These are phyloP conservation scores for Rhodotorula sp. DNA, from an alignment of 1,284 basidiomycete species.

Conservation along the genomic window DNA sequence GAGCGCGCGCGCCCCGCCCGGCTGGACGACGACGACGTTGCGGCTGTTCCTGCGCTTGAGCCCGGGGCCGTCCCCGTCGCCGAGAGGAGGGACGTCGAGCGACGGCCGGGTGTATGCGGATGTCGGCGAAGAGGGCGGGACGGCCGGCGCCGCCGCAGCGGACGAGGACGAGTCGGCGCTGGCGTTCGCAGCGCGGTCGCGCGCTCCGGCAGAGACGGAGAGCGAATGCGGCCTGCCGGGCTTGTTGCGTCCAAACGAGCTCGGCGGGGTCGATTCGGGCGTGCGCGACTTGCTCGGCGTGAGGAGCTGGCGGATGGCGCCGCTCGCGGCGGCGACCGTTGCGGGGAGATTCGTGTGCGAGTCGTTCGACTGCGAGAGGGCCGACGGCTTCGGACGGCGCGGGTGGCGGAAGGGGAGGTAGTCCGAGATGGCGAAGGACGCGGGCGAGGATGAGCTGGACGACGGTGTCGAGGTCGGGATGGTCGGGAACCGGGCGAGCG, in stretches of 20 bases:
- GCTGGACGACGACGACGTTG: constrained; percentile 13
- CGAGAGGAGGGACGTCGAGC: background rate
- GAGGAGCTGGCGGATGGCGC: constrained; percentile 16
- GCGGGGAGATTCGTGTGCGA: background rate
- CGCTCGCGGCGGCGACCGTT: background rate
- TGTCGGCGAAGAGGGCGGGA: background rate
- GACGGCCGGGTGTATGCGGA: background rate
- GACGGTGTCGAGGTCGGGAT: background rate
- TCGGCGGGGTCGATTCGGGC: constrained; percentile 21
- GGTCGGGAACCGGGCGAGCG: background rate
- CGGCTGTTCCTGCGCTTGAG: constrained; percentile 7
- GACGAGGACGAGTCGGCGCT: background rate
- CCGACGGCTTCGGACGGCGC: constrained; percentile 10
- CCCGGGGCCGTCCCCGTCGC: background rate
- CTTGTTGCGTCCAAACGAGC: constrained; percentile 5
- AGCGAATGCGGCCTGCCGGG: background rate
- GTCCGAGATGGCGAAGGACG: constrained; percentile 12
- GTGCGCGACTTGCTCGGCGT: constrained; percentile 14
- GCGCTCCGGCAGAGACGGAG: background rate
- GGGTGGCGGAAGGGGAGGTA: constrained; percentile 25
- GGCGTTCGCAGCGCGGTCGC: background rate
- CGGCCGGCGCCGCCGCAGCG: background rate
- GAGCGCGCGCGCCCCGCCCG: constrained; percentile 3
- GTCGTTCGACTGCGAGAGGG: background rate
- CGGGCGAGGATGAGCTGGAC: background rate